Evolutionary conservation across 208 protist genomes (phyloP), one percentile per base, ranked within the genome.

Genomic region (Trypanosoma conorhini): DNA sequence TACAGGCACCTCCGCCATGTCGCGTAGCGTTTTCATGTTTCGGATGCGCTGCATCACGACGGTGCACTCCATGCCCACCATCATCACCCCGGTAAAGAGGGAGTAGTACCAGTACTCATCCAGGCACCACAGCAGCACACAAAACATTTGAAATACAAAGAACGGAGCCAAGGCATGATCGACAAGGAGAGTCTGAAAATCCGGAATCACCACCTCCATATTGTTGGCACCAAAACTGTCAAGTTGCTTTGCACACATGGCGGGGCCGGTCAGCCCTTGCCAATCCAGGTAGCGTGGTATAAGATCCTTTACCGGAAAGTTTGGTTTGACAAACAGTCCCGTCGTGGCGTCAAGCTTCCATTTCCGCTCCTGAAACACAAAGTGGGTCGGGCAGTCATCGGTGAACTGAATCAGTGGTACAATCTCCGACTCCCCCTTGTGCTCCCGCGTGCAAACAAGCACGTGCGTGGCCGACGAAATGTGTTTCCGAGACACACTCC

Each of bases 81-180:
- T 93, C 97, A 99, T 99, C 51, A 97, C 76, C 19, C 98, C 96
- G 5, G 98, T 99, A 74, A 99, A 97, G 44, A 99, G 76, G 31
- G 97, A 98, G 79, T 98, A 99, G 77, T 99, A 98, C 90, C 94
- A 97, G 83, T 99, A 99, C 72, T 99, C 98, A 79, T 99, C 98
- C 8, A 99, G 77, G 79, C 90, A 96, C 97, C 96, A 98, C 7
- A 98, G 84, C 19, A 98, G 73, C 33, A 98, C 93, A 75, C 96
- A 98, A 73, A 98, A 98, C 85, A 99, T 96, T 83, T 99, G 99
- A 70, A 99, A 99, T 1, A 99, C 95, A 77, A 99, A 99, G 82
- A 99, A 99, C 17, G 99, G 98, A 7, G 96, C 92, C 22, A 98
- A 73, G 28, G 93, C 93, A 76, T 99, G 98, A 71, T 99, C 97